Evolutionary conservation across 257 asterid genomes (phyloP).

Genomic region (Coffea eugenioides): DNA sequence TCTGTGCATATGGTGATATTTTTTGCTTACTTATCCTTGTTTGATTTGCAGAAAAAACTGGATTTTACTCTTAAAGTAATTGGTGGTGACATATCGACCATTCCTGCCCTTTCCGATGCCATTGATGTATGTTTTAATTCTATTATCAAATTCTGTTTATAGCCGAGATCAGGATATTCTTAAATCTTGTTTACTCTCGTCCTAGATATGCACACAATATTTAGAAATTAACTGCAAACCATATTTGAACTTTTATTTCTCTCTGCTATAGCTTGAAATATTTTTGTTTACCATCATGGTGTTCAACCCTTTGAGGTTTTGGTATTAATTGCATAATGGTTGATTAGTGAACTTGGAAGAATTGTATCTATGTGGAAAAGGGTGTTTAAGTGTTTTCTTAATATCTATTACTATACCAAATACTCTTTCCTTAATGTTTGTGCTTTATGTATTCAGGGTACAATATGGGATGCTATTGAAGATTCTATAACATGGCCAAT

Average conservation of each 20-base stretch:
- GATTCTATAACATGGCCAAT: constrained; percentile 48
- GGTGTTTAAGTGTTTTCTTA: background rate
- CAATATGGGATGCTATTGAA: constrained; percentile 40
- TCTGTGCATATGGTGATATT: background rate
- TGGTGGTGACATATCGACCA: constrained; percentile 89
- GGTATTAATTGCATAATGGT: background rate
- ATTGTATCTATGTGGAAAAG: background rate
- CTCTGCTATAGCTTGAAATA: background rate
- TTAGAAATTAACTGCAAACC: background rate
- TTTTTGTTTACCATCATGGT: background rate
- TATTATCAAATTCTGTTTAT: constrained; percentile 9
- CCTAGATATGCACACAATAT: background rate
- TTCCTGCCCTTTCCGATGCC: constrained; percentile 98
- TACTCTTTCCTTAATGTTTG: background rate
- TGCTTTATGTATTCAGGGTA: constrained; percentile 29
- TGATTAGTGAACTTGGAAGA: background rate
- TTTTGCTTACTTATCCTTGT: background rate
- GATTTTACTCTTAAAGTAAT: constrained; percentile 94
- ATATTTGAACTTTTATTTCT: background rate
- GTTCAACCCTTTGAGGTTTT: background rate
- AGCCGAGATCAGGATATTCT: background rate
- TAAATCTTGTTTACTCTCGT: background rate
- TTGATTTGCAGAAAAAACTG: constrained; percentile 80
- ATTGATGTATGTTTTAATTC: constrained; percentile 62
- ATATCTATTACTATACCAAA: background rate